Evolutionary conservation across 23 red algal genomes (phyloP), one percentile per base, ranked within the genome.

Genomic region (Chondrus crispus): DNA sequence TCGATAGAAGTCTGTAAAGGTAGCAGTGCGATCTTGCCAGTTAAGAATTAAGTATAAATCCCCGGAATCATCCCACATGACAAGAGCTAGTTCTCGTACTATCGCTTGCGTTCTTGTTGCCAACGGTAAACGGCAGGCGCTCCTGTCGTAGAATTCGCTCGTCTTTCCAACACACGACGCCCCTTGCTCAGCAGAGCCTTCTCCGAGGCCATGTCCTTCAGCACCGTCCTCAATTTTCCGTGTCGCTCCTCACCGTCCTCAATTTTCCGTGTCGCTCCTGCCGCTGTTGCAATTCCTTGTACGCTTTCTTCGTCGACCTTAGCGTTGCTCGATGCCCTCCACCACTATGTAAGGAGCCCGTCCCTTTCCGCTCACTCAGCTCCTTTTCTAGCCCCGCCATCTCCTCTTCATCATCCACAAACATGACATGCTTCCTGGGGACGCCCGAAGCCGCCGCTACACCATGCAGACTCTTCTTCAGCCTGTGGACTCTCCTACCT

Each of bases 81-180:
- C 18, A 44, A 44, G 3, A 11, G 33, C 42, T 54, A 26, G 40
- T 13, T 9, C 66, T 13, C 28, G 30, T 6, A 78, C 90, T 48
- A 95, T 26, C 93, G 82, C 2, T 88, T 81, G 18, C 93, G 68
- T 26, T 88, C 80, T 54, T 62, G 57, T 54, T 68, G 74, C 93
- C 93, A 95, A 18, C 81, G 80, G 78, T 52, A 95, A 26, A 95
- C 93, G 38, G 93, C 58, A 19, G 85, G 93, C 6, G 71, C 93
- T 2, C 88, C 93, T n/a, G 93, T 95, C 19, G 87, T 26, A n/a
- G 55, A 30, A 62, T 95, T 42, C 28, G 77, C n/a, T n/a, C 40
- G 74, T 7, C 73, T 33, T 40, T 80, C 78, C 19, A 81, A 7
- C 2, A 52, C 19, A 33, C 82, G 78, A 14, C 46, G 52, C 22